These are phyloP conservation scores for Drosera capensis DNA, from an alignment of 148 eudicot species.

Conservation along the genomic window DNA sequence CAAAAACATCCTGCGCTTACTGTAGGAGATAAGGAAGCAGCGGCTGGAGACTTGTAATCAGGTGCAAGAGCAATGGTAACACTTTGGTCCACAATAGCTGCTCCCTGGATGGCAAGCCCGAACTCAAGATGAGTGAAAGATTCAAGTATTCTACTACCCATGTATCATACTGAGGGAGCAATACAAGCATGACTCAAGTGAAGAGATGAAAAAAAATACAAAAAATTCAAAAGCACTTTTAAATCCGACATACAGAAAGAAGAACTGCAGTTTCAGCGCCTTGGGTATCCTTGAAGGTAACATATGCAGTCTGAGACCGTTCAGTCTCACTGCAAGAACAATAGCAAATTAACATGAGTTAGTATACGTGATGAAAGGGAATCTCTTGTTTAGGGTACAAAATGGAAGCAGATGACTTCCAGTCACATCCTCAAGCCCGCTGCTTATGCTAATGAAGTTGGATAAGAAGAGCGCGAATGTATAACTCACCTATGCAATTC, in stretches of 20 bases:
- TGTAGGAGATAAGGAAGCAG: conserved; percentile 17
- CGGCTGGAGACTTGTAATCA: conserved; percentile 42
- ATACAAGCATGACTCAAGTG: too few species aligned
- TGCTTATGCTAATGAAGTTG: not conserved
- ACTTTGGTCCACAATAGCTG: conserved; percentile 77
- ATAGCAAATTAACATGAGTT: not conserved
- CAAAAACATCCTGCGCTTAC: too few species aligned
- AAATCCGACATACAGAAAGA: conserved; percentile 53
- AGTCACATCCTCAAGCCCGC: not conserved
- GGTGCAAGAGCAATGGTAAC: conserved; percentile 66
- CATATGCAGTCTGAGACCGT: conserved; percentile 75
- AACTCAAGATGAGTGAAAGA: not conserved
- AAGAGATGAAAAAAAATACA: too few species aligned
- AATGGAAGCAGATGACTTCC: not conserved
- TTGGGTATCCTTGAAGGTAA: conserved; percentile 71
- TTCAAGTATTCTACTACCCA: too few species aligned
- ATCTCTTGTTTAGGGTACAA: not conserved
- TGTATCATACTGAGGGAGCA: too few species aligned
- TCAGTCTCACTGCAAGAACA: conserved; percentile 46
- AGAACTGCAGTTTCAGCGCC: conserved; percentile 97
- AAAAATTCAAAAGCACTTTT: too few species aligned
- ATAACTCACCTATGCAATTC: conserved; percentile 57
- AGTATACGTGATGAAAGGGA: not conserved
- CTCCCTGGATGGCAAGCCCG: conserved; percentile 35
- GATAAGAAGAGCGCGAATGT: not conserved